phyloP scores from a whole-genome alignment of 148 eudicot species.

The Cornus florida region DNA sequence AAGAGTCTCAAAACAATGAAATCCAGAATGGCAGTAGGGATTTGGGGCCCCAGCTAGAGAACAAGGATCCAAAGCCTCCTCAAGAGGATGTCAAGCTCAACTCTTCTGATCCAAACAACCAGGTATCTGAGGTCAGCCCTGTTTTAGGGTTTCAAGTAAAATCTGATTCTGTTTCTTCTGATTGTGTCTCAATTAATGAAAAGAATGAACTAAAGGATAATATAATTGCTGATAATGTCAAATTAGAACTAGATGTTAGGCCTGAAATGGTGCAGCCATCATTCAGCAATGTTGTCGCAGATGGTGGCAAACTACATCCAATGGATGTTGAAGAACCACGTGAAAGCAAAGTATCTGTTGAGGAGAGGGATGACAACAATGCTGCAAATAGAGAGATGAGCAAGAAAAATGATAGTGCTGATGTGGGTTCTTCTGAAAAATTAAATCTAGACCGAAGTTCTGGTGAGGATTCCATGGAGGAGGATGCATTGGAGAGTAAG shows the following conservation, averaged over 20 bases:
- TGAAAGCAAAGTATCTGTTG: constrained; percentile 55
- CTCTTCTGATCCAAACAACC: constrained; percentile 59
- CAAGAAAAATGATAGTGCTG: constrained; percentile 64
- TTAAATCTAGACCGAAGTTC: constrained; percentile 79
- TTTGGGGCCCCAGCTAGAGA: constrained; percentile 19
- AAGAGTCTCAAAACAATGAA: constrained; percentile 25
- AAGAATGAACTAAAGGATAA: constrained; percentile 84
- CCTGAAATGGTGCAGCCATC: constrained; percentile 86
- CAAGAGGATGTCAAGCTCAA: constrained; percentile 50
- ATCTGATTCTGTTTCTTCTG: constrained; percentile 90
- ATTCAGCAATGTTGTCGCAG: constrained; percentile 53
- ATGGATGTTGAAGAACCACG: constrained; percentile 74
- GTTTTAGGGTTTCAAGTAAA: constrained; percentile 81
- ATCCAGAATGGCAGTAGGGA: constrained; percentile 2
- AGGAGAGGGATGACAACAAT: constrained; percentile 41
- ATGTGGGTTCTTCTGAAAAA: constrained; percentile 67
- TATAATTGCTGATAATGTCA: constrained; percentile 89
- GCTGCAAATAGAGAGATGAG: constrained; percentile 50
- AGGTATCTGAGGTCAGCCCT: constrained; percentile 95
- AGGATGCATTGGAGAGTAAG: constrained; percentile 68
- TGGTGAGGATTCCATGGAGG: constrained; percentile 86
- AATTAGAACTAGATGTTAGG: constrained; percentile 91
- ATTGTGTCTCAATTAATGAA: constrained; percentile 75
- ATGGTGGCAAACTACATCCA: constrained; percentile 63
- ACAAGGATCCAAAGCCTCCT: constrained; percentile 44